Evolutionary conservation across 2,329 filamentous ascomycete genomes (phyloP).

Genomic region (Aureobasidium sp.): DNA sequence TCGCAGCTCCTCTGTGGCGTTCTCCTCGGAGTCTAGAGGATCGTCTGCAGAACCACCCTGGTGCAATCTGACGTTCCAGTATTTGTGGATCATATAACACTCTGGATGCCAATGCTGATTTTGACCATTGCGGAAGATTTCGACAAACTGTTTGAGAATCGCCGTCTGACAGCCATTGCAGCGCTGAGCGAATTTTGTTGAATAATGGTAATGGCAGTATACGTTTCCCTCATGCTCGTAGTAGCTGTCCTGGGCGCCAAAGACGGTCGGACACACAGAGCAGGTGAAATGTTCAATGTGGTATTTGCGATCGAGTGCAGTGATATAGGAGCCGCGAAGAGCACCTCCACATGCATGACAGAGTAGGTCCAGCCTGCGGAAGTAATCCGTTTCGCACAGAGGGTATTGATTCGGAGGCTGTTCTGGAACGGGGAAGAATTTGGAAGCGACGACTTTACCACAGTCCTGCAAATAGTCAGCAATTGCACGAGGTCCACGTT

Average conservation of each 20-base stretch:
- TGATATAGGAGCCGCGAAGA: conserved; percentile 94
- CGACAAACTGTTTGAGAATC: conserved; percentile 97
- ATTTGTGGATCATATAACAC: conserved; percentile 99
- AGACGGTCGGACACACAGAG: conserved; percentile 94
- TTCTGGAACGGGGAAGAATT: conserved; percentile 96
- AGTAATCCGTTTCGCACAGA: conserved; percentile 96
- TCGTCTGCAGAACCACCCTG: conserved; percentile 19
- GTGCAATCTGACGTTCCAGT: conserved; percentile 89
- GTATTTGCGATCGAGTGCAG: conserved; percentile 93
- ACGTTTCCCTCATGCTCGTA: conserved; percentile 96
- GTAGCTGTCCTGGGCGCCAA: conserved; percentile 96
- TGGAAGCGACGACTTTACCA: conserved; percentile 92
- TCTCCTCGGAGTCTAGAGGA: conserved; percentile 34
- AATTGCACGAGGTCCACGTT: conserved; percentile 21
- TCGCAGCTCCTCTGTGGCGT: conserved; percentile 61
- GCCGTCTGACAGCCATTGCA: conserved; percentile 96
- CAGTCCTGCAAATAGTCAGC: conserved; percentile 64
- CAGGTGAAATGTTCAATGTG: conserved; percentile 99
- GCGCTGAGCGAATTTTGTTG: conserved; percentile 89
- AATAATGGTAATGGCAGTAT: conserved; percentile 98
- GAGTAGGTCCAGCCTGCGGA: conserved; percentile 80
- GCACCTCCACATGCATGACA: conserved; percentile 91
- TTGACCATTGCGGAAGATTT: conserved; percentile 95
- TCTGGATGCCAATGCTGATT: conserved; percentile 99
- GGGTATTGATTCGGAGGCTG: conserved; percentile 87